Percentiles rank a stretch among this genome's conserved stretches.
phyloP scores from a whole-genome alignment of 2,329 filamentous ascomycete genomes.

The Amauroascus niger region DNA sequence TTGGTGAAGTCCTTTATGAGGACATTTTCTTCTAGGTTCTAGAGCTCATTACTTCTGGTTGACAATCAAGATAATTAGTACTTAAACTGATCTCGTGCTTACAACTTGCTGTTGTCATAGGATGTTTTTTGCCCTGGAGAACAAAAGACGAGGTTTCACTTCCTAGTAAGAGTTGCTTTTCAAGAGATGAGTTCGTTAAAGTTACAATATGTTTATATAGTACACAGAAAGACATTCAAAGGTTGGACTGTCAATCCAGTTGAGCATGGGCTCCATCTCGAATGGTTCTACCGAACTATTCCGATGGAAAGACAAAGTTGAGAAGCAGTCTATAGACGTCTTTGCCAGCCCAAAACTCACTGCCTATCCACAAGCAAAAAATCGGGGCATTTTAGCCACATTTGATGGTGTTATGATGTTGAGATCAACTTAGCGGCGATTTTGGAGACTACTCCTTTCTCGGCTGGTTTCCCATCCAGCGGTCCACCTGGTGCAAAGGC shows the following conservation, averaged over 20 bases:
- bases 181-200: neutral
- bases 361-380: neutral
- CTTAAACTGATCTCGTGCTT: no score
- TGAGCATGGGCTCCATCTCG: neutral
- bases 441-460: conserved; percentile 34
- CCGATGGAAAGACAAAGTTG: no score
- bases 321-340: neutral
- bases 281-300: neutral
- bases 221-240: neutral
- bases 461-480: conserved; percentile 37
- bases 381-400: conserved; percentile 1
- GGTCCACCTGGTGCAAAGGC: conserved; percentile 35
- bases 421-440: conserved; percentile 32
- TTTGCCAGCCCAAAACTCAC: neutral
- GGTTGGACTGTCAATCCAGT: neutral
- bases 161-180: neutral
- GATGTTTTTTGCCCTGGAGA: no score
- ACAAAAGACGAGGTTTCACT: no score
- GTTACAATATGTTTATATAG: conserved; percentile 3
- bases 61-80: neutral
- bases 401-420: conserved; percentile 1
- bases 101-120: no score
- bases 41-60: neutral
- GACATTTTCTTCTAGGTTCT: neutral
- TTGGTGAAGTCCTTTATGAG: neutral